Conservation (phyloP, 2,329 filamentous ascomycete genomes). For the Stenocarpella maydis region DNA sequence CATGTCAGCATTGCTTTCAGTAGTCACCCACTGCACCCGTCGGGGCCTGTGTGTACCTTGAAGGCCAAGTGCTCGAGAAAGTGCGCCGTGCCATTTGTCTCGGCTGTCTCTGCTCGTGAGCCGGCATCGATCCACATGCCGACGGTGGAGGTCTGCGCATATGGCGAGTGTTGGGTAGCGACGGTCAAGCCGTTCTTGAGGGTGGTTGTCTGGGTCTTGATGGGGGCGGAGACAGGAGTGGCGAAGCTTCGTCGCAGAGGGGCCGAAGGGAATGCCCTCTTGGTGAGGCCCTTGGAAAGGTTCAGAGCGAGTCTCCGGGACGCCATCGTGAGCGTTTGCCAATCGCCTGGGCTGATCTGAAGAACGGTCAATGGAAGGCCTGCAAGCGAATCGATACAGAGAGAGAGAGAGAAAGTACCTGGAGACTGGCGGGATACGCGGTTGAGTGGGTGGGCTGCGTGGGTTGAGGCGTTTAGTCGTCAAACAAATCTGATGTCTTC, state of each 20-base stretch:
- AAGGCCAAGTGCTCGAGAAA: slow-evolving; percentile 99
- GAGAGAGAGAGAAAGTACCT: slow-evolving; percentile 20
- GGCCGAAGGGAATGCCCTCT: slow-evolving; percentile 82
- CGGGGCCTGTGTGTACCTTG: slow-evolving; percentile 73
- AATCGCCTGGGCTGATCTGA: slow-evolving; percentile 27
- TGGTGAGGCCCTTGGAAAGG: slow-evolving; percentile 87
- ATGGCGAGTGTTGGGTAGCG: slow-evolving; percentile 96
- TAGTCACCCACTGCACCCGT: not conserved
- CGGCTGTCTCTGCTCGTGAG: slow-evolving; percentile 95
- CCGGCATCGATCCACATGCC: slow-evolving; percentile 99
- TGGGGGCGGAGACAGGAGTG: slow-evolving; percentile 74
- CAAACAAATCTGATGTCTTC: slow-evolving; percentile 32
- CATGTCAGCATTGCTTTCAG: slow-evolving; percentile 4
- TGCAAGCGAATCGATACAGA: slow-evolving; percentile 12
- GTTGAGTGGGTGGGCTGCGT: slow-evolving; percentile 17
- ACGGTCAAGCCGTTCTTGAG: slow-evolving; percentile 98
- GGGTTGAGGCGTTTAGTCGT: slow-evolving; percentile 35
- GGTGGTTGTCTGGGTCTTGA: slow-evolving; percentile 95
- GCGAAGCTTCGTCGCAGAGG: slow-evolving; percentile 87
- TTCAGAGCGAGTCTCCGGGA: slow-evolving; percentile 97
- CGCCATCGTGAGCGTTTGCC: slow-evolving; percentile 74
- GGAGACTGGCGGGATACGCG: slow-evolving; percentile 26
- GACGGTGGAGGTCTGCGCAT: slow-evolving; percentile 97
- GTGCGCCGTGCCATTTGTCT: slow-evolving; percentile 98
- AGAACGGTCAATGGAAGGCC: slow-evolving; percentile 27